Conservation (phyloP, 129 eudicot species). For the Sambucus nigra region DNA sequence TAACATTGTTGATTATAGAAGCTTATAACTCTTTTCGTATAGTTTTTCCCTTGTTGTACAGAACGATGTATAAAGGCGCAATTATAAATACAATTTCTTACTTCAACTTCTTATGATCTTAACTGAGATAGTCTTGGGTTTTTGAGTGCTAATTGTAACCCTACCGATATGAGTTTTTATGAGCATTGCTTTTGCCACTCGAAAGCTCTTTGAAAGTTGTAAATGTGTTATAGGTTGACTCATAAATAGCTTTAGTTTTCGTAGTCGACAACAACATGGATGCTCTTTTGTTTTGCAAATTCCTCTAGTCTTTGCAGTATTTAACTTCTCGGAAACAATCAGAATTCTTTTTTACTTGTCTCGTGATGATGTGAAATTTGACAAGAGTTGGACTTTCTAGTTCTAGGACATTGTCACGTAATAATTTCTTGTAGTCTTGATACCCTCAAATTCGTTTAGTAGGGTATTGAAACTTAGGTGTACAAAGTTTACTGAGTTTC, state of each 20-base stretch:
- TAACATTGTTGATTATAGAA: neutral
- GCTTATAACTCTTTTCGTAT: neutral
- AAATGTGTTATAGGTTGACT: no score
- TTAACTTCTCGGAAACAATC: no score
- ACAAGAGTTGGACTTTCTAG: neutral
- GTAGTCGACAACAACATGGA: no score
- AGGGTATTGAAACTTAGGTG: neutral
- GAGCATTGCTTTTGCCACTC: no score
- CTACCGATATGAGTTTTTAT: no score
- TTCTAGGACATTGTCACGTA: neutral
- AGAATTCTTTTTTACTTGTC: no score
- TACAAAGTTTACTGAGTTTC: constrained; percentile 4
- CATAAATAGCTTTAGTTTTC: no score
- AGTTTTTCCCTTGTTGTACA: neutral
- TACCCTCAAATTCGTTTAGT: neutral
- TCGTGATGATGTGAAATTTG: no score
- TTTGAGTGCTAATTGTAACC: neutral
- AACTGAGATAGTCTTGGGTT: neutral
- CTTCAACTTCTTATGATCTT: no score
- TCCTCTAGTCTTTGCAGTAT: no score
- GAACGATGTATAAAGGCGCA: neutral
- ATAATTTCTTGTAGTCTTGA: neutral
- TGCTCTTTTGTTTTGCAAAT: no score
- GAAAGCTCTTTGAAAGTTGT: no score
- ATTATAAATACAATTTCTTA: neutral